A percentile compares a stretch with the other conserved stretches of the same genome.
These are phyloP conservation scores for Porcisia hertigi DNA, from an alignment of 208 protist species.

Conservation along the genomic window DNA sequence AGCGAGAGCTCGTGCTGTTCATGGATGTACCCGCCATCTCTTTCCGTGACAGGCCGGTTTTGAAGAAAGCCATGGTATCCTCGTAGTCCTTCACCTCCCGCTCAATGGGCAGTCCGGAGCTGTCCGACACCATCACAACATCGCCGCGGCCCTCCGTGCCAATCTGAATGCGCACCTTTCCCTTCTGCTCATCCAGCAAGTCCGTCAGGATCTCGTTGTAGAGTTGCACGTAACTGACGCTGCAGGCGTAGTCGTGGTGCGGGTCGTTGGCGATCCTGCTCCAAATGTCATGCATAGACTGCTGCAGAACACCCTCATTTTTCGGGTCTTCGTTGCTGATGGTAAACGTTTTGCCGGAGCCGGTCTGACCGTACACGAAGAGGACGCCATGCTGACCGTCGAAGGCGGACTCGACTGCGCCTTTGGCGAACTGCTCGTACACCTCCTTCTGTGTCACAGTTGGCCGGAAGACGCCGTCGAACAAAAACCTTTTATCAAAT, in stretches of 20 bases:
- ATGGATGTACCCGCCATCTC: slow-evolving; percentile 93
- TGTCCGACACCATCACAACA: slow-evolving; percentile 76
- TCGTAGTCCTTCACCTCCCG: slow-evolving; percentile 67
- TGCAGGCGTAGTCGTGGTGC: slow-evolving; percentile 78
- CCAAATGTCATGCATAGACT: slow-evolving; percentile 75
- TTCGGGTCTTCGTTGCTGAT: slow-evolving; percentile 88
- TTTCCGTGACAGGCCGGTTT: slow-evolving; percentile 74
- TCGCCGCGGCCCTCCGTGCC: slow-evolving; percentile 76
- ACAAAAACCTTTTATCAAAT: slow-evolving; percentile 59
- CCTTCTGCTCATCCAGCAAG: slow-evolving; percentile 73
- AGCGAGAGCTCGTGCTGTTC: slow-evolving; percentile 90
- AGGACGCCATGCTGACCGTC: slow-evolving; percentile 89
- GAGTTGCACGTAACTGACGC: slow-evolving; percentile 88
- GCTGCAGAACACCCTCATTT: slow-evolving; percentile 88
- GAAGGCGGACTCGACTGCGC: slow-evolving; percentile 86
- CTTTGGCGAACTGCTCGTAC: slow-evolving; percentile 72
- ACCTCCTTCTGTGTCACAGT: slow-evolving; percentile 68
- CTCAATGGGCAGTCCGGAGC: slow-evolving; percentile 60
- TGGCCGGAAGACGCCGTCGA: slow-evolving; percentile 73
- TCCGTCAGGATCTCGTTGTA: slow-evolving; percentile 92
- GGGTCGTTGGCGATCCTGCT: slow-evolving; percentile 58
- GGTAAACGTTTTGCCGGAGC: slow-evolving; percentile 91
- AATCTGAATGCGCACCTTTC: slow-evolving; percentile 78
- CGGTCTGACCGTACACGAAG: slow-evolving; percentile 93
- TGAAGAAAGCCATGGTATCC: slow-evolving; percentile 75